Base-by-base conservation (phyloP, 805 yeast species). In the Hanseniaspora lindneri region DNA sequence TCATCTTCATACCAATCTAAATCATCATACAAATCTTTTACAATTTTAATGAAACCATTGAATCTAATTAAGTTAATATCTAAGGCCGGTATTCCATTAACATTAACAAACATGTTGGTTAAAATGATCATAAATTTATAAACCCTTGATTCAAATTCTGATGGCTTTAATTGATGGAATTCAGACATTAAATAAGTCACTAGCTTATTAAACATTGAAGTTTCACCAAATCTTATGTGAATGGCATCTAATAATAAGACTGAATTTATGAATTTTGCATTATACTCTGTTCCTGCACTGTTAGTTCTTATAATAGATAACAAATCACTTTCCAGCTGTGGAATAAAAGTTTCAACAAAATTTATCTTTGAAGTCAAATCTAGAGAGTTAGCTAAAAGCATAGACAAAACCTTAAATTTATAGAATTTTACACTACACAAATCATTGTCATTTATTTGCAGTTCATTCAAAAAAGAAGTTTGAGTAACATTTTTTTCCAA, bases 1-100 rank as follows among this genome's bases (percentile, higher is more conserved):
- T 37, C 41, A 17, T 44, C 48, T 37, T 44, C 48, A 23, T 44
- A 44, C 48, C 48, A 44, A 29, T 44, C 41, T 7, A 44, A 25
- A 33, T 44, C 42, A 36, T 44, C 48, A 16, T 44, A 44, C 20
- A 44, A 23, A 36, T 44, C 30, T 11, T 29, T 23, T 10, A 44
- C 23, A 19, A 36, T 44, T 29, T 37, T 36, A 8, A 44, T 36
- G 10, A 44, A 44, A 3, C 24, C 24, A 17, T 44, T 44, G 17
- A 44, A 30, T 44, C 48, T 44, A 36, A 44, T 44, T n/a, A 27
- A 24, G 30, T 36, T 44, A 24, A 44, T 21, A 21, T 21, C 5
- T 2, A 39, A 33, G 4, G 30, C 8, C 11, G n/a, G 17, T 13
- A 17, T 14, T 16, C 14, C 21, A 28, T 44, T 19, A 4, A 23